phyloP scores from a whole-genome alignment of 225 moss, liverwort and hornwort genomes.

The Pseudisothecium myosuroides region DNA sequence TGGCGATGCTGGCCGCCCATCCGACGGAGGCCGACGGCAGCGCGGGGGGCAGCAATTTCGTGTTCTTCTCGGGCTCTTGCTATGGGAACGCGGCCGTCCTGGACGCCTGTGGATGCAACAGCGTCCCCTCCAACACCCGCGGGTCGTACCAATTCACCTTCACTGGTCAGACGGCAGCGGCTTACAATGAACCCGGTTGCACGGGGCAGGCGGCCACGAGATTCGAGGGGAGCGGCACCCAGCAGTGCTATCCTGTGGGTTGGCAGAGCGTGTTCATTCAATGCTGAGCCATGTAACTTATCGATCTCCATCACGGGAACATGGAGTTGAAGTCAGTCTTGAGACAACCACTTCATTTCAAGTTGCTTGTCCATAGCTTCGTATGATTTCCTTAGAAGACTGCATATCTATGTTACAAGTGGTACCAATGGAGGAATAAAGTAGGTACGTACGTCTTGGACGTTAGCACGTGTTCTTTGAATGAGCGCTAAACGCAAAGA shows the following conservation, averaged over 20 bases:
- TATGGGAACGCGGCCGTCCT: background rate
- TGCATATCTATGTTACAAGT: background rate
- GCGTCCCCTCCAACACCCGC: background rate
- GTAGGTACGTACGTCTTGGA: too few species aligned
- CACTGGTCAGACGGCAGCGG: background rate
- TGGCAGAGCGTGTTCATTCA: conserved; percentile 12
- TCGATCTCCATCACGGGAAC: background rate
- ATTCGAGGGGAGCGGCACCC: background rate
- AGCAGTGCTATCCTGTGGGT: background rate
- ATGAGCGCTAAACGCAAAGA: background rate
- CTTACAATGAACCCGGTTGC: background rate
- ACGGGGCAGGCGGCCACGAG: background rate
- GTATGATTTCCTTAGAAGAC: background rate
- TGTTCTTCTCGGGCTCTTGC: background rate
- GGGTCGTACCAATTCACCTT: background rate
- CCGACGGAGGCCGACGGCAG: background rate
- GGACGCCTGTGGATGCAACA: conserved; percentile 1
- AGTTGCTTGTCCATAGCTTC: background rate
- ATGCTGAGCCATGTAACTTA: background rate
- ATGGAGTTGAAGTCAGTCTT: background rate
- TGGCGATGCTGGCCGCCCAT: background rate
- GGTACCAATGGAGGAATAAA: background rate
- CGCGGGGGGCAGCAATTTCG: background rate
- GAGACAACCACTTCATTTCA: background rate
- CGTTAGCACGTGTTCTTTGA: background rate